Base-by-base conservation (phyloP, 2,329 filamentous ascomycete genomes). In the Scedosporium aurantiacum region DNA sequence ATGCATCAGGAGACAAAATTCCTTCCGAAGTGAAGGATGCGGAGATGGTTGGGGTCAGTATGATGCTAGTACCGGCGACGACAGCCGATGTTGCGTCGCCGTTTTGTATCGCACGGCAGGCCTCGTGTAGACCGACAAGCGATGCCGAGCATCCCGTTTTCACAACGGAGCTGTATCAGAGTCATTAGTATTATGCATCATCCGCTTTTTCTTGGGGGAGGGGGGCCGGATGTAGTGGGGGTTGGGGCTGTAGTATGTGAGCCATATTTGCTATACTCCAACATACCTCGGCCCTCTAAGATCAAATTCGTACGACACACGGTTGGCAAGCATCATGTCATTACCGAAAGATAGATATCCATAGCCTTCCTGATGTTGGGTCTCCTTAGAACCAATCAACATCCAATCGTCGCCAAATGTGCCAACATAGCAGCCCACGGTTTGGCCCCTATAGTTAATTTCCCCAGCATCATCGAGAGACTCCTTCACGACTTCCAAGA, bases 1-100 rank as follows among this genome's bases (percentile, higher is more conserved):
- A 74, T 1, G 80, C 81, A 0, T 76, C 76, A 27, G 81, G 76
- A 1, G 79, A 80, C 18, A 85, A 75, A 58, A 66, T 40, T 8
- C 61, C 60, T 27, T 61, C 43, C 2, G 64, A 60, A 0, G 67
- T 67, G 23, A 67, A 64, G 3, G 62, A 65, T 14, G 69, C 52
- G 6, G 69, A 66, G 63, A 67, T 60, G 1, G 65, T 62, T 0
- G 72, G 73, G 1, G 57, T 63, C 5, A 74, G 28, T 27, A 75
- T 70, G 6, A 76, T 57, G 63, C 69, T 75, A 0, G 66, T 60
- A 0, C 71, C 73, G 4, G 63, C 68, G 1, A 75, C 74, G 25
- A 76, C 27, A 1, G 71, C 73, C 1, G 64, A 60, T 0, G 63
- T 57, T 16, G 67, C 68, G 4, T 72, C 68, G 0, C 72, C 69